phyloP scores from a whole-genome alignment of 805 yeast genomes.

The Jamesozyma jinghongensis region DNA sequence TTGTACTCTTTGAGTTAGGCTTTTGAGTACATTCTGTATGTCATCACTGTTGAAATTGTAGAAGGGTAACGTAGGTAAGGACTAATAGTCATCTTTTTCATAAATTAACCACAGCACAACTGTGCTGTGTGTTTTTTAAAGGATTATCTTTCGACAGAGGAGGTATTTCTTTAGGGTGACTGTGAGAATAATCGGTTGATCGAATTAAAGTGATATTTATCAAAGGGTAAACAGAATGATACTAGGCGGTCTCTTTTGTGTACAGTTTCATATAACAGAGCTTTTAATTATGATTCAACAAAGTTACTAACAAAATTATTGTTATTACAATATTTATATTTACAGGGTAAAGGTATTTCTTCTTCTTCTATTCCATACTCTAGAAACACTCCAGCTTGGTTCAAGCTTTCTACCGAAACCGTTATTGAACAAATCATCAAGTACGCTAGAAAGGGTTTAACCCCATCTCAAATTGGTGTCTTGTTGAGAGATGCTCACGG shows the following conservation, averaged over 20 bases:
- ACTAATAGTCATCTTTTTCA: too few relatives aligned
- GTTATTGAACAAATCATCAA: slow-evolving; percentile 97
- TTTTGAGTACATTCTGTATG: too few relatives aligned
- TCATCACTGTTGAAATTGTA: too few relatives aligned
- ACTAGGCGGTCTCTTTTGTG: slow-evolving; percentile 7
- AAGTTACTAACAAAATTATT: slow-evolving; percentile 8
- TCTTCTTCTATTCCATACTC: slow-evolving; percentile 99
- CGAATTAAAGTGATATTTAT: neutral
- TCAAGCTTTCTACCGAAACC: slow-evolving; percentile 90
- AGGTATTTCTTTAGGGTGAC: too few relatives aligned
- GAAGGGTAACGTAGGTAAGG: too few relatives aligned
- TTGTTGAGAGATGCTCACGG: slow-evolving; percentile 99
- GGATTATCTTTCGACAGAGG: too few relatives aligned
- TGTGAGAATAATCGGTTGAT: neutral
- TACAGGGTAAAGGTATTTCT: slow-evolving; percentile 97
- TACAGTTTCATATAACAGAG: neutral
- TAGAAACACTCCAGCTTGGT: slow-evolving; percentile 98
- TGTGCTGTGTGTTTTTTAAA: too few relatives aligned
- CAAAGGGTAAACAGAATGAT: slow-evolving; percentile 3
- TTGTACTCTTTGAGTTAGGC: too few relatives aligned
- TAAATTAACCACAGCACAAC: too few relatives aligned
- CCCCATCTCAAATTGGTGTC: slow-evolving; percentile 99
- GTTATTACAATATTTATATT: slow-evolving; percentile 12
- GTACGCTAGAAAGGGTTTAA: slow-evolving; percentile 99
- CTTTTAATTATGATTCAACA: neutral